Conservation (phyloP, 2,329 filamentous ascomycete genomes). For the Diaporthe eres region DNA sequence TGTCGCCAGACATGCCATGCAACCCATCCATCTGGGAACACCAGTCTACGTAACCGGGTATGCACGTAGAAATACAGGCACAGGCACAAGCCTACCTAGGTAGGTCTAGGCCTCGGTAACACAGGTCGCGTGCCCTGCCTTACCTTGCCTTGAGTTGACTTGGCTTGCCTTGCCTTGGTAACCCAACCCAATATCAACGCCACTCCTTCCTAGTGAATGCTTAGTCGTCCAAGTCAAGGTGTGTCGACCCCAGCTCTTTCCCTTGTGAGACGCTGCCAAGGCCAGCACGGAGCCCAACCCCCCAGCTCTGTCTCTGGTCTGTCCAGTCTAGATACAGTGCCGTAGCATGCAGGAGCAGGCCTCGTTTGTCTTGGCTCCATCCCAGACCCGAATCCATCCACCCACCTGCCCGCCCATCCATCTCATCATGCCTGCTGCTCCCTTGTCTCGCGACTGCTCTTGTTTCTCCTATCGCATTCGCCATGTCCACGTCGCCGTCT, state of each 20-base stretch:
- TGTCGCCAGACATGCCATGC: not conserved
- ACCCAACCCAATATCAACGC: conserved; percentile 1
- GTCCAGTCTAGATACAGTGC: conserved; percentile 1
- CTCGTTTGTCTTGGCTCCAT: conserved; percentile 20
- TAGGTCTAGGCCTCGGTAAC: not conserved
- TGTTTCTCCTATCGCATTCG: conserved; percentile 38
- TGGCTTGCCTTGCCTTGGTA: not conserved
- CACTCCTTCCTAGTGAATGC: conserved; percentile 22
- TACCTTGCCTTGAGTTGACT: not conserved
- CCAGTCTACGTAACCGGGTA: not conserved
- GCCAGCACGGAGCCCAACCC: conserved; percentile 7
- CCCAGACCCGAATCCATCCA: conserved; percentile 12
- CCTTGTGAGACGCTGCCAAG: conserved; percentile 42
- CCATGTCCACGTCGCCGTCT: not conserved
- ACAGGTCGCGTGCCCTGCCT: conserved; percentile 22
- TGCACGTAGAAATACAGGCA: not conserved
- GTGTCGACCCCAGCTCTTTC: conserved; percentile 31
- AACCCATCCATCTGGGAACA: not conserved
- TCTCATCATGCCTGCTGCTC: conserved; percentile 28
- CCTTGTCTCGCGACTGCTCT: conserved; percentile 27
- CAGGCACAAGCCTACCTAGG: not conserved
- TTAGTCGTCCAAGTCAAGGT: conserved; percentile 4
- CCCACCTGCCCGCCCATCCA: not conserved
- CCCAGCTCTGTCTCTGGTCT: conserved; percentile 5
- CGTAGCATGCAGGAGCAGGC: conserved; percentile 15